Evolutionary conservation across 345 rosid species (phyloP), one percentile per base, ranked within the genome.

Genomic region (Rhizophora apiculata): DNA sequence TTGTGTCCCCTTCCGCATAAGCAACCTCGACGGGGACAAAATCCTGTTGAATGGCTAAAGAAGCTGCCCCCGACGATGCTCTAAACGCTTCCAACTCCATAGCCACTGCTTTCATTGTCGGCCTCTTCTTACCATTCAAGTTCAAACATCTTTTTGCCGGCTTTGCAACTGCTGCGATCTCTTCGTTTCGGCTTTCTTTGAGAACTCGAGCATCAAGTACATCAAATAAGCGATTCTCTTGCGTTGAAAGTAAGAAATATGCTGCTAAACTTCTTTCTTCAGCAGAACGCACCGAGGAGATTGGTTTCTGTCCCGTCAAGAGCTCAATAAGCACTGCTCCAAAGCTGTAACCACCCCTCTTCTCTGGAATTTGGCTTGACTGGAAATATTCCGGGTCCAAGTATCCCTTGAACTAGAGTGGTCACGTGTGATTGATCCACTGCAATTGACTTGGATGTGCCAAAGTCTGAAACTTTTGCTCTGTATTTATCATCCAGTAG

Each of bases 51-150:
- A 16, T 13, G 19, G 29, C 22, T 0, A 34, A 30, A 31, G 19
- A 32, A 20, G 16, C n/a, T 32, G 9, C 59, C 11, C 27, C 31
- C 34, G 55, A 46, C 6, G 19, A 52, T n/a, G 37, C 10, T 8
- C 26, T 48, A 4, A 64, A 49, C 30, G 18, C 34, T 36, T 67
- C 70, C 31, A 67, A 34, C 32, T 32, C 70, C 60, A 67, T 34
- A 0, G 70, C 31, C 31, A 55, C 70, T 22, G n/a, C 51, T 16
- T 67, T 55, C 62, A 67, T 54, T 19, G 48, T 32, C 5, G 70
- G 70, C 19, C 70, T 32, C 8, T 54, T 67, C 16, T 24, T 54
- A 31, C 70, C 52, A 16, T 67, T 34, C 51, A 31, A 53, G 32
- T 34, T 21, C 30, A 54, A 24, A 30, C 70, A 34, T 54, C 49